Base-by-base conservation (phyloP, 2,329 filamentous ascomycete genomes). In the Beauveria varroae region DNA sequence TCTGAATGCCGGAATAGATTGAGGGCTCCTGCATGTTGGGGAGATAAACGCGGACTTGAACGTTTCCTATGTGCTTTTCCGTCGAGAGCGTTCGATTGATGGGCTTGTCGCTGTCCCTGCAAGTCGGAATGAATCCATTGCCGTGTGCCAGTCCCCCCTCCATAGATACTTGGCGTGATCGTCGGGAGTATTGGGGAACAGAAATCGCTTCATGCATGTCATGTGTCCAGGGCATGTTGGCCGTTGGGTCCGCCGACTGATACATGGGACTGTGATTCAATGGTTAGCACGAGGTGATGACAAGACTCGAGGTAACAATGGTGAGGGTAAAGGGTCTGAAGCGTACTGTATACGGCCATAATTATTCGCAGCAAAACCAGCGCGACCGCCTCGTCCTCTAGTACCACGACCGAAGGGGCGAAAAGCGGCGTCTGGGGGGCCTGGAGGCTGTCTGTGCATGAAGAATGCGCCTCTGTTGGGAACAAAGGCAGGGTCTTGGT, bases 391-490 rank as follows among this genome's bases (percentile, higher is more conserved):
- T 69, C 84, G 77, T 55, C 86, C 90, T 74, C 84, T 79, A 37
- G 34, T 37, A 65, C 85, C 87, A 74, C 87, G 82, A 37, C 83
- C 83, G 72, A 87, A 89, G 14, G 87, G 84, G 62, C 89, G 82
- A 74, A 93, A 91, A 58, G 89, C 89, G 74, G 93, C 93, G 58
- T 87, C 83, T 66, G 86, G 85, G 50, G 87, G 84, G n/a, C 88
- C 88, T 61, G 89, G 85, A 61, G 89, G 84, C 67, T 91, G 87
- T 64, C 91, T 85, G 74, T 98, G 93, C 85, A 98, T 92, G 78
- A 97, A 98, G 79, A 98, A 98, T 64, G 90, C 88, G 63, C 95
- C 95, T 66, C 93, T 83, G 70, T 96, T 97, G 59, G 95, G 93
- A 60, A 97, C 93, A 75, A 96, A 96, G 12, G 93, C 87, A 41